Conservation (phyloP, 345 rosid genomes). For the Stellera chamaejasme region DNA sequence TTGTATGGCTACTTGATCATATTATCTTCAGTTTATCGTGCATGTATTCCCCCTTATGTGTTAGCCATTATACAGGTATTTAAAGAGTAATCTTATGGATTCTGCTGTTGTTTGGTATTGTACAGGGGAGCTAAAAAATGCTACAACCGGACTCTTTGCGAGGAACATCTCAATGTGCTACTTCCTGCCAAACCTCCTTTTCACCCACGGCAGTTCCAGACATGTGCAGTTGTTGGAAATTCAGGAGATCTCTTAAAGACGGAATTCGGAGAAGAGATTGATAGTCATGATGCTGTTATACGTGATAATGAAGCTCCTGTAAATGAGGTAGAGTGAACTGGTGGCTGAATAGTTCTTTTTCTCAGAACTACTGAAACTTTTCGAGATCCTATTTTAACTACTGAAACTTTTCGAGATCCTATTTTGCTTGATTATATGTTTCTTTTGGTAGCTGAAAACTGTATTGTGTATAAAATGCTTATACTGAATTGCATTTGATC, state of each 20-base stretch:
- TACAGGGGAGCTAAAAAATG: slow-evolving; percentile 83
- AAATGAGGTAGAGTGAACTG: slow-evolving; percentile 41
- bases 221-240: slow-evolving; percentile 93
- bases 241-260: slow-evolving; percentile 93
- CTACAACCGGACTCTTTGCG: slow-evolving; percentile 74
- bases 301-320: slow-evolving; percentile 98
- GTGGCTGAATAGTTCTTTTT: background rate
- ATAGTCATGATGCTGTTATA: slow-evolving; percentile 87
- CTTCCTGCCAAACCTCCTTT: slow-evolving; percentile 90
- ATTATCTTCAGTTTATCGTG: background rate
- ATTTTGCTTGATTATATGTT: slow-evolving; percentile 8
- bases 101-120: slow-evolving; percentile 9
- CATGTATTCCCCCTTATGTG: background rate
- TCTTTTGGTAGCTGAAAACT: slow-evolving; percentile 6
- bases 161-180: slow-evolving; percentile 74
- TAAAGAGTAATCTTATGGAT: background rate
- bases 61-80: background rate
- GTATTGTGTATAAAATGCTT: slow-evolving; percentile 13
- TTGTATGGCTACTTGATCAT: slow-evolving; percentile 38
- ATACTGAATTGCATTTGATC: slow-evolving; percentile 10
- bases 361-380: background rate
- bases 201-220: slow-evolving; percentile 66
- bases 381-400: background rate
- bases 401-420: background rate
- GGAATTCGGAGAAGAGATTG: slow-evolving; percentile 81